phyloP scores from a whole-genome alignment of 2,329 filamentous ascomycete species.

The Cylindrodendrum hubeiense region DNA sequence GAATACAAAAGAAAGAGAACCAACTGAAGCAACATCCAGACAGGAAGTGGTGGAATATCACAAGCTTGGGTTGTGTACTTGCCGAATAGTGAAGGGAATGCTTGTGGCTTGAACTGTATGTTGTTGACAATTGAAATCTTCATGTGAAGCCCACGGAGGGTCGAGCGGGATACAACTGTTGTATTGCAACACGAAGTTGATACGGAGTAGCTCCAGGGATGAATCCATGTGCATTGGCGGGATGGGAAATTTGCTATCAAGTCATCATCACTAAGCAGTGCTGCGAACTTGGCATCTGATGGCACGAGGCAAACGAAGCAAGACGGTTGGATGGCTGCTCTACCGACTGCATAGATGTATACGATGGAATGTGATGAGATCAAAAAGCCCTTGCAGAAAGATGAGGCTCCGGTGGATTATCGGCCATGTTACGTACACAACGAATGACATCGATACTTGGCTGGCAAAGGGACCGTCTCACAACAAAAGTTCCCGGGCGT shows the following conservation, averaged over 20 bases:
- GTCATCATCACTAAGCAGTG: not conserved
- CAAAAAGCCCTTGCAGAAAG: slow-evolving; percentile 18
- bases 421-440: slow-evolving; percentile 18
- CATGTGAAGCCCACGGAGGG: not conserved
- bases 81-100: not conserved
- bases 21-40: not conserved
- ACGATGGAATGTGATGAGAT: not conserved
- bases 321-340: not conserved
- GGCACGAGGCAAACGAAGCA: not conserved
- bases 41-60: not conserved
- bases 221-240: not conserved
- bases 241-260: not conserved
- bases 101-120: not conserved
- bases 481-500: slow-evolving; percentile 25
- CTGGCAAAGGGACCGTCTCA: slow-evolving; percentile 7
- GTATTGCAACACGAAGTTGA: not conserved
- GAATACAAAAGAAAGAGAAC: not conserved
- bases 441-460: slow-evolving; percentile 13
- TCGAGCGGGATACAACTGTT: not conserved
- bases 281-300: not conserved
- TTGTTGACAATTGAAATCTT: not conserved
- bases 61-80: not conserved
- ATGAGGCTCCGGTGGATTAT: slow-evolving; percentile 11
- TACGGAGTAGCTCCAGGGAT: not conserved
- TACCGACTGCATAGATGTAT: not conserved